Evolutionary conservation across 148 eudicot genomes (phyloP).

Genomic region (Chenopodium formosanum): DNA sequence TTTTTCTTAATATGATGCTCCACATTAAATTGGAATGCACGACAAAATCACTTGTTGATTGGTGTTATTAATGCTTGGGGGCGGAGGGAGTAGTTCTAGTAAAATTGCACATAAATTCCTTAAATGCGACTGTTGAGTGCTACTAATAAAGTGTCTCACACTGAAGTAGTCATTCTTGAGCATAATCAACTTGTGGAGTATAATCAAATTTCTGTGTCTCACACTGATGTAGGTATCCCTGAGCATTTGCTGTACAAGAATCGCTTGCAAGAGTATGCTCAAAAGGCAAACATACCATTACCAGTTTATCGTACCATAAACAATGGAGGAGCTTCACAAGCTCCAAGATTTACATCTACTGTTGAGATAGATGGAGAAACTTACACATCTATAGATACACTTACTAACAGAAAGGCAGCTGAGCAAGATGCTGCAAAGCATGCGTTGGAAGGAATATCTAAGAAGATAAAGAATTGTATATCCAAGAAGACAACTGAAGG

Average conservation of each 20-base stretch:
- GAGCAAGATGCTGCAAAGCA: conserved; percentile 58
- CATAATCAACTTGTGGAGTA: not conserved
- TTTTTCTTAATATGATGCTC: no score
- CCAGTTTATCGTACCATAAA: conserved; percentile 45
- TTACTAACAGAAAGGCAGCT: conserved; percentile 40
- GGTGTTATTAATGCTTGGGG: no score
- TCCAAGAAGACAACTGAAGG: conserved; percentile 27
- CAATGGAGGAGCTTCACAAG: conserved; percentile 31
- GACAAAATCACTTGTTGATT: no score
- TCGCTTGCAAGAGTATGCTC: conserved; percentile 38
- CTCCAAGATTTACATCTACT: conserved; percentile 38
- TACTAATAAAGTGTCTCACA: not conserved
- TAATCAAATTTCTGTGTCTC: not conserved
- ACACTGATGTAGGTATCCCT: conserved; percentile 28
- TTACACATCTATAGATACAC: conserved; percentile 34
- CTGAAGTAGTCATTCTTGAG: conserved; percentile 32
- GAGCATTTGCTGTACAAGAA: conserved; percentile 33
- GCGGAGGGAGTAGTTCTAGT: no score
- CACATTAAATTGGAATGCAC: no score
- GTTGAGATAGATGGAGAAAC: conserved; percentile 54
- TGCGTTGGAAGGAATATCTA: conserved; percentile 38
- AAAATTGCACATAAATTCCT: no score
- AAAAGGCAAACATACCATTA: conserved; percentile 28
- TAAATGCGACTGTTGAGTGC: no score
- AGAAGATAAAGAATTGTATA: conserved; percentile 26